A percentile compares a stretch with the other conserved stretches of the same genome.
Conservation (phyloP, 2,329 filamentous ascomycete species). For the Zelopaecilomyces penicillatus region DNA sequence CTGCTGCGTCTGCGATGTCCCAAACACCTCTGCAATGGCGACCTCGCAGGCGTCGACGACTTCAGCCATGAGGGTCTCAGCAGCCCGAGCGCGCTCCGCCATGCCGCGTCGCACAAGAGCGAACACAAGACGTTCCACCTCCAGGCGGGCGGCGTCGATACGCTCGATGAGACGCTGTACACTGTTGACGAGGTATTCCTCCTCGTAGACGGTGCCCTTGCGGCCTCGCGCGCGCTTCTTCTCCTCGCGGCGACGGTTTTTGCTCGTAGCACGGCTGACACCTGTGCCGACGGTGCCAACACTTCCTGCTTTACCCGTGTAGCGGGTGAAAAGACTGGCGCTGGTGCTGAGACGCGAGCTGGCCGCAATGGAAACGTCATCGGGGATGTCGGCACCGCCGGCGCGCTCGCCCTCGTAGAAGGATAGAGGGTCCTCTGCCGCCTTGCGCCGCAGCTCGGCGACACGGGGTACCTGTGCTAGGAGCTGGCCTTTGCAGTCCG, state of each 20-base stretch:
- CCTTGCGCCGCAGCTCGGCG: conserved; percentile 70
- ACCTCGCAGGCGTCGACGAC: conserved; percentile 61
- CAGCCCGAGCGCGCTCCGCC: conserved; percentile 74
- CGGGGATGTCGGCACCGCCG: conserved; percentile 64
- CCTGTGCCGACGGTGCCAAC: conserved; percentile 63
- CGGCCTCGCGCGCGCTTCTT: conserved; percentile 89
- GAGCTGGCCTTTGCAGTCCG: conserved; percentile 84
- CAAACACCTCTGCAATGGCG: conserved; percentile 64
- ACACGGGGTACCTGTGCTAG: conserved; percentile 79
- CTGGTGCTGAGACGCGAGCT: conserved; percentile 70
- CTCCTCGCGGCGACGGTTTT: conserved; percentile 84
- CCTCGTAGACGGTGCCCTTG: conserved; percentile 96
- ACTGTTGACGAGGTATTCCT: conserved; percentile 90
- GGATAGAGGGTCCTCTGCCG: conserved; percentile 73
- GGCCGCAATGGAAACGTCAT: conserved; percentile 85
- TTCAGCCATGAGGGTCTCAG: conserved; percentile 66
- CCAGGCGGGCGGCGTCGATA: conserved; percentile 62
- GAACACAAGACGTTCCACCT: conserved; percentile 66
- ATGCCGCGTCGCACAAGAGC: conserved; percentile 73
- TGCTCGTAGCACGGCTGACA: conserved; percentile 70
- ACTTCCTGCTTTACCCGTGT: conserved; percentile 62
- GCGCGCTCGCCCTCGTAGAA: conserved; percentile 76
- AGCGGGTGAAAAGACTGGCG: conserved; percentile 86
- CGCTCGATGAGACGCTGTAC: conserved; percentile 76
- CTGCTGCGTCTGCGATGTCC: conserved; percentile 11